These are phyloP conservation scores for Sporodiniella umbellata DNA, from an alignment of 371 early-diverging fungal species.

Conservation along the genomic window DNA sequence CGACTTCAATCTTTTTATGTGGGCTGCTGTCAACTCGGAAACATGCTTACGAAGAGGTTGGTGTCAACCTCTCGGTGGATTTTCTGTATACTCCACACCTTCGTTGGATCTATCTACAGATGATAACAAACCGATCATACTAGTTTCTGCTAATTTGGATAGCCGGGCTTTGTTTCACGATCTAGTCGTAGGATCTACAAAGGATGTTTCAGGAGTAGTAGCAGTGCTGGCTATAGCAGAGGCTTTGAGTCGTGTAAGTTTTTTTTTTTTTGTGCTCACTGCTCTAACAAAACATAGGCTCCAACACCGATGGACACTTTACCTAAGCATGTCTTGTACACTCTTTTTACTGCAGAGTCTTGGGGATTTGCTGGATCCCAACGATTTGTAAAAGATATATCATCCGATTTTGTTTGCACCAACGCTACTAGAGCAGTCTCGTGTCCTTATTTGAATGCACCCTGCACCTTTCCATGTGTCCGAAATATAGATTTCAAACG, in stretches of 20 bases:
- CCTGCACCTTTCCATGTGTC: conserved; percentile 67
- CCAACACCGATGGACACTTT: conserved; percentile 38
- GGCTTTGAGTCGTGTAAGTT: conserved; percentile 61
- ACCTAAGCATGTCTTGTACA: conserved; percentile 69
- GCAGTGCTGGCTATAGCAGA: conserved; percentile 68
- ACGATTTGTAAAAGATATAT: conserved; percentile 75
- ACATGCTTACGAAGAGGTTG: conserved; percentile 70
- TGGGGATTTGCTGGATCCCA: conserved; percentile 83
- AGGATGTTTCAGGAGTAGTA: conserved; percentile 59
- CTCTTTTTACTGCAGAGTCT: conserved; percentile 69
- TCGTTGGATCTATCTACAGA: conserved; percentile 46
- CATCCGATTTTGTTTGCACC: conserved; percentile 55
- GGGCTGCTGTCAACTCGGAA: conserved; percentile 61
- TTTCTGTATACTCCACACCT: conserved; percentile 70
- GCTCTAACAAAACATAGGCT: conserved; percentile 29
- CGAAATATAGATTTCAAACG: conserved; percentile 54
- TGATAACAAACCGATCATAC: conserved; percentile 63
- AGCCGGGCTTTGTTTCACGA: conserved; percentile 69
- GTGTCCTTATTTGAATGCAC: conserved; percentile 48
- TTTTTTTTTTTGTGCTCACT: neutral
- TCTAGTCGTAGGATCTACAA: conserved; percentile 50
- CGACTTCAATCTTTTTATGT: conserved; percentile 73
- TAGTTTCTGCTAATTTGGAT: conserved; percentile 67
- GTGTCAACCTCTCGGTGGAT: conserved; percentile 72
- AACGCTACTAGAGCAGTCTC: conserved; percentile 35